Percentiles rank a stretch among this genome's conserved stretches.
Evolutionary conservation across 345 rosid genomes (phyloP).

Genomic region (Rhodomyrtus tomentosa): DNA sequence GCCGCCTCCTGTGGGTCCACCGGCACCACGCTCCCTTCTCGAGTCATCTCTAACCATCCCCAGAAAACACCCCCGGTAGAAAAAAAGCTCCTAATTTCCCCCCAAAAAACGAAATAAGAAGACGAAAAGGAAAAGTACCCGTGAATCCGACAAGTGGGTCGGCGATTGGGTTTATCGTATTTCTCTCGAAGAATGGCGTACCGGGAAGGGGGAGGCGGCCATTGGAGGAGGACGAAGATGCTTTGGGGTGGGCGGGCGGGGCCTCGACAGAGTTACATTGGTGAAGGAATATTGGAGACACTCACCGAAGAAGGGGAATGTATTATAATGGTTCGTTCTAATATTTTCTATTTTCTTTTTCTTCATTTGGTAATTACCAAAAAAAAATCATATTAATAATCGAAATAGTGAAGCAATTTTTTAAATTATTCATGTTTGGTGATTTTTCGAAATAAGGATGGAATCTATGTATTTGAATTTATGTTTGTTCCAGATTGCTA

Average conservation of each 20-base stretch:
- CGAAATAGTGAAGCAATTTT: neutral
- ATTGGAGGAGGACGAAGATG: neutral
- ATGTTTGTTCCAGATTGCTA: neutral
- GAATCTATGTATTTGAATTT: neutral
- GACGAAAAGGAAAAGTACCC: neutral
- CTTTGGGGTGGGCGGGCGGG: neutral
- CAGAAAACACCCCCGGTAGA: neutral
- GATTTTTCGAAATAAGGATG: neutral
- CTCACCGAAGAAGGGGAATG: neutral
- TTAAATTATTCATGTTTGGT: no score
- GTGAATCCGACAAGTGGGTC: neutral
- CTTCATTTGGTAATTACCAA: neutral
- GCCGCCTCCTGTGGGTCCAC: slow-evolving; percentile 45
- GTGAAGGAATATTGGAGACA: neutral
- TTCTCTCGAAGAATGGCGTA: neutral
- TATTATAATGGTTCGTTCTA: neutral
- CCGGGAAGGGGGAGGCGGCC: neutral
- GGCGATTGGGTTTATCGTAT: neutral
- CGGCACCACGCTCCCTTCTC: slow-evolving; percentile 55
- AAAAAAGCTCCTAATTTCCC: no score
- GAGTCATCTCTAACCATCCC: slow-evolving; percentile 35
- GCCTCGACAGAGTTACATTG: neutral
- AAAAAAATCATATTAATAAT: neutral
- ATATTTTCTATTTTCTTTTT: neutral
- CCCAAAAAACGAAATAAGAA: neutral